A percentile compares a stretch with the other conserved stretches of the same genome.
Evolutionary conservation across 441 rosid species (phyloP).

Genomic region (Pelargonium myrrhifolium): DNA sequence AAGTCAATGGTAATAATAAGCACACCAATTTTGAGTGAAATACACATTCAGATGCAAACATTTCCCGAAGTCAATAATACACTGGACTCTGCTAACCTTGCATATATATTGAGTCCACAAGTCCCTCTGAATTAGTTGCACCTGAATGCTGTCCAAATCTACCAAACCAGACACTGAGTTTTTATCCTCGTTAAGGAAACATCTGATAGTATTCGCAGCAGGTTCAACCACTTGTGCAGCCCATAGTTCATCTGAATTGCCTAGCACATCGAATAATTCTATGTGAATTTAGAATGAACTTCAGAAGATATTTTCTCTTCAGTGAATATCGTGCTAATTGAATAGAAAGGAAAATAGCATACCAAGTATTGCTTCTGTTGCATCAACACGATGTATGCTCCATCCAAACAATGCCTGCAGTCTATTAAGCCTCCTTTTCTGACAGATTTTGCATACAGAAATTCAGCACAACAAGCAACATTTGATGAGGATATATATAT

Average conservation of each 20-base stretch:
- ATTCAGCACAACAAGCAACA: background rate
- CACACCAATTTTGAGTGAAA: no score
- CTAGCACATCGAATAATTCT: constrained; percentile 25
- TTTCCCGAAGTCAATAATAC: background rate
- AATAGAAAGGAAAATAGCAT: constrained; percentile 15
- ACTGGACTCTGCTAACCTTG: constrained; percentile 37
- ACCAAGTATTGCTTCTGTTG: constrained; percentile 64
- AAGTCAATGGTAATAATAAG: background rate
- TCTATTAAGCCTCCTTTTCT: constrained; percentile 68
- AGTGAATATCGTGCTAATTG: background rate
- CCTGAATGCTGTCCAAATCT: constrained; percentile 3
- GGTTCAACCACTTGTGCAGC: constrained; percentile 52
- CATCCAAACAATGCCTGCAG: constrained; percentile 65
- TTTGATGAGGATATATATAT: no score
- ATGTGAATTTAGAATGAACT: constrained; percentile 11
- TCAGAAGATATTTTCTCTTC: background rate
- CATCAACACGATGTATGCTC: constrained; percentile 60
- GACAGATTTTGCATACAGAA: constrained; percentile 19
- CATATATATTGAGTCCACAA: constrained; percentile 78
- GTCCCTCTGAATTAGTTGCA: constrained; percentile 40
- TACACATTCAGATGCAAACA: background rate
- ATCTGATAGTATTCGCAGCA: constrained; percentile 37
- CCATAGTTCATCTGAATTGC: constrained; percentile 63
- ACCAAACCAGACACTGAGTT: constrained; percentile 12
- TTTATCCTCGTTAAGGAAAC: constrained; percentile 35